Evolutionary conservation across 1,284 basidiomycete species (phyloP), one percentile per base, ranked within the genome.

Genomic region (Lignosus rhinocerotis): DNA sequence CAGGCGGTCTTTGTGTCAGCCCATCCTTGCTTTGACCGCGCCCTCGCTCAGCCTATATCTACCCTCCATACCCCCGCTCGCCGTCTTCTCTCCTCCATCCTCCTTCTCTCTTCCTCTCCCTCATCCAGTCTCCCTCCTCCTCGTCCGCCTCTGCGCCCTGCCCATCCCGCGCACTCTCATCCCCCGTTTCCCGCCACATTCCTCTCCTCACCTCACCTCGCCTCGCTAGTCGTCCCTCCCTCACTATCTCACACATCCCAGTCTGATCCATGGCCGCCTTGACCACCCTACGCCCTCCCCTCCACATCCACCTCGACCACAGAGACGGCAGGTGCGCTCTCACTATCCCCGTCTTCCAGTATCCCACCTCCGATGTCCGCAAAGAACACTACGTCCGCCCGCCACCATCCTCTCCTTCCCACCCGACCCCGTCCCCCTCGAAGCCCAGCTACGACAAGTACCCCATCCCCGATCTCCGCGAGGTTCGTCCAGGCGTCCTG

Each of bases 401-500:
- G 41, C 30, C 55, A 31, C 46, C 52, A 3, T 16, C 34, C 32
- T 17, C 49, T 11, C 50, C 41, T 53, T 17, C 47, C 43, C 59
- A 21, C 58, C 33, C 46, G 16, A 14, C 48, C 3, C 42, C 44
- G 31, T 50, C 64, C 1, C 9, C 30, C 39, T 4, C 46, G 36
- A 5, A 52, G 30, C 58, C 58, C 17, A 56, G 54, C 45, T 52
- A 55, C 55, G 51, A 61, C 53, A 58, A 57, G 14, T 65, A 67
- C 45, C 56, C 55, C 30, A 4, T 58, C 14, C 62, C 56, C 0
- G 55, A 60, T 49, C 41, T 56, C 39, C 60, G 51, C 39, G 61
- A 64, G 44, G 47, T 66, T 46, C 47, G 30, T 21, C 64, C 64
- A 0, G 68, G 68, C 49, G 56, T 69, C 8, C 64, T 63, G 21